Evolutionary conservation across 345 rosid genomes (phyloP).

Genomic region (Camelina hispida): DNA sequence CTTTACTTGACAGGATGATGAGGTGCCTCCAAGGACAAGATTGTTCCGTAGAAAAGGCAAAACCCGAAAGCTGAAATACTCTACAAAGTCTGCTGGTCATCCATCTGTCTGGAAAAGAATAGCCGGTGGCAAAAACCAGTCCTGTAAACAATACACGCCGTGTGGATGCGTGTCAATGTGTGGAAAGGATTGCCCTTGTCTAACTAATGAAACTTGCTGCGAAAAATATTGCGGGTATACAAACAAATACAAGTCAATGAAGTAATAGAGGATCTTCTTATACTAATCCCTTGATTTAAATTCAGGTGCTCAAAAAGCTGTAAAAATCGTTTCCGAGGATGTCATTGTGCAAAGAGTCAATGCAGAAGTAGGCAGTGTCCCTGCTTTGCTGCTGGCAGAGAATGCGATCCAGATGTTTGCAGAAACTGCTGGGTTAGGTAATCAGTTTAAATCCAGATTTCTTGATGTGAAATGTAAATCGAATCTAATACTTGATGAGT

Average conservation of each 20-base stretch:
- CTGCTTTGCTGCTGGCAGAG: conserved; percentile 98
- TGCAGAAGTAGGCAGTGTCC: conserved; percentile 99
- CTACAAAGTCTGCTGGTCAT: conserved; percentile 95
- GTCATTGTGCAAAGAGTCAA: conserved; percentile 99
- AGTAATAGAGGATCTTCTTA: conserved; percentile 4
- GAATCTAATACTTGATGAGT: conserved; percentile 21
- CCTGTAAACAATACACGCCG: conserved; percentile 91
- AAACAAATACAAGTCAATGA: conserved; percentile 22
- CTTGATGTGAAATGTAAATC: conserved; percentile 19
- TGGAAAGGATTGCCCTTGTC: conserved; percentile 93
- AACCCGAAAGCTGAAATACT: conserved; percentile 90
- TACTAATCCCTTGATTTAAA: conserved; percentile 8
- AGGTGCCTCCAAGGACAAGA: conserved; percentile 75
- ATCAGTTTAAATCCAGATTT: conserved; percentile 17
- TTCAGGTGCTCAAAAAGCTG: conserved; percentile 96
- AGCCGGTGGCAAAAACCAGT: conserved; percentile 87
- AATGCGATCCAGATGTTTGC: conserved; percentile 99
- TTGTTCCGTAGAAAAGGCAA: conserved; percentile 85
- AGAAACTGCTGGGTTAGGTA: conserved; percentile 99
- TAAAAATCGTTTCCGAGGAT: conserved; percentile 97
- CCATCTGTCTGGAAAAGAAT: conserved; percentile 98
- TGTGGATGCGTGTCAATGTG: conserved; percentile 95
- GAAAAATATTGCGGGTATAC: conserved; percentile 98
- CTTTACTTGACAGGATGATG: conserved; percentile 66
- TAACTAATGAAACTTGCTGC: conserved; percentile 86